phyloP scores from a whole-genome alignment of 331 rosid genomes.

The Cydonia oblonga region DNA sequence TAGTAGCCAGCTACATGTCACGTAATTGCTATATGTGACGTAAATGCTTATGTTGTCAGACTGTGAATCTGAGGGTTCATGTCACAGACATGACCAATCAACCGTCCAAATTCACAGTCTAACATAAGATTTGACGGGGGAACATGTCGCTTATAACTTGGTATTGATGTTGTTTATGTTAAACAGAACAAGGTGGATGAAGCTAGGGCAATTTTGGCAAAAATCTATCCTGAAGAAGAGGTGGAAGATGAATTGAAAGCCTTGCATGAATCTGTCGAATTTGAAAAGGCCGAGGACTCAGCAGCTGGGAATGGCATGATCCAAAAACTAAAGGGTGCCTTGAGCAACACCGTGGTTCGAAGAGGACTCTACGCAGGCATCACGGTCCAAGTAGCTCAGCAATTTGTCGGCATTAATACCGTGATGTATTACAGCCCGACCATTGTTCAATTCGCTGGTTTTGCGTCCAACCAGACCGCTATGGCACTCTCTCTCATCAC shows the following conservation, averaged over 20 bases:
- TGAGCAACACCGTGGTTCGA: conserved; percentile 28
- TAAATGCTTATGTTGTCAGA: not conserved
- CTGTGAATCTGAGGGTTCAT: not conserved
- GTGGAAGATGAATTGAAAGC: conserved; percentile 49
- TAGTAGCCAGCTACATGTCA: not conserved
- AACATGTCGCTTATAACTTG: not conserved
- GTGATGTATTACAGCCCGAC: conserved; percentile 86
- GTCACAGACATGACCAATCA: no score
- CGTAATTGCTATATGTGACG: not conserved
- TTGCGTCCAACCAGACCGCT: conserved; percentile 64
- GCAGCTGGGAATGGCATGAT: conserved; percentile 23
- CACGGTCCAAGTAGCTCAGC: conserved; percentile 61
- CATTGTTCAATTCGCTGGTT: conserved; percentile 77
- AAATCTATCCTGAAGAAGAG: conserved; percentile 29
- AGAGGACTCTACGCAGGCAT: conserved; percentile 64
- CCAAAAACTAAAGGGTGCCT: conserved; percentile 30
- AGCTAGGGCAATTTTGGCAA: conserved; percentile 35
- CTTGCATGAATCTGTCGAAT: conserved; percentile 39
- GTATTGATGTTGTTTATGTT: not conserved
- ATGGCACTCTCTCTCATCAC: conserved; percentile 70
- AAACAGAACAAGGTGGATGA: conserved; percentile 38
- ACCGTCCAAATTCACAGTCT: not conserved
- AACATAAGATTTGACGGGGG: not conserved
- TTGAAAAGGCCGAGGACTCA: conserved; percentile 37
- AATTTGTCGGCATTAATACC: conserved; percentile 70